phyloP scores from a whole-genome alignment of 257 asterid genomes.

The Capsicum chinense region DNA sequence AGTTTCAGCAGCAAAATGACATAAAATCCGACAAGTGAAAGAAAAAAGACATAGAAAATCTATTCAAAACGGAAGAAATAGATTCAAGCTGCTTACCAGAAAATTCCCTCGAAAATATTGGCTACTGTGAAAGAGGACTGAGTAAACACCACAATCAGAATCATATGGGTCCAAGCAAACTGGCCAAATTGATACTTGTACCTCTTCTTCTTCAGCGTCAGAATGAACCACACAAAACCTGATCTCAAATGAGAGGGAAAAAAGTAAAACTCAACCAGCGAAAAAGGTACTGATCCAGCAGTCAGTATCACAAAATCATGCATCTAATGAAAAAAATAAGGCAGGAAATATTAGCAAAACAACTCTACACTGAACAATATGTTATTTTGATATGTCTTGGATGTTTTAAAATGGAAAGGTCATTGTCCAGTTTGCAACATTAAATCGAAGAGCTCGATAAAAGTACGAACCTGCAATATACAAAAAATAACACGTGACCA shows the following conservation, averaged over 20 bases:
- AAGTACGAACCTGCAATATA: constrained; percentile 73
- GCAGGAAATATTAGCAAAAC: background rate
- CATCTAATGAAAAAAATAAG: background rate
- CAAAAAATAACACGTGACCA: constrained; percentile 88
- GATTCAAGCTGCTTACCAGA: constrained; percentile 57
- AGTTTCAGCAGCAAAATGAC: no score
- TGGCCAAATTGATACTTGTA: constrained; percentile 94
- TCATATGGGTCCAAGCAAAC: constrained; percentile 91
- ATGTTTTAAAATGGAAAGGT: background rate
- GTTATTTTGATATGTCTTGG: background rate
- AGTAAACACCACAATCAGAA: constrained; percentile 73
- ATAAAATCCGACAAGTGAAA: no score
- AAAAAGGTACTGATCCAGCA: background rate
- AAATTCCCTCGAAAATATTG: constrained; percentile 79
- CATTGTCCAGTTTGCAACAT: background rate
- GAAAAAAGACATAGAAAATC: no score
- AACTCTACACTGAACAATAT: constrained; percentile 18
- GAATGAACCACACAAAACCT: constrained; percentile 95
- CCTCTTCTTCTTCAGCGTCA: constrained; percentile 83
- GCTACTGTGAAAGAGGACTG: constrained; percentile 85
- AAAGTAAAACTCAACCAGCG: constrained; percentile 24
- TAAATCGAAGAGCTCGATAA: background rate
- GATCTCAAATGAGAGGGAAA: constrained; percentile 31
- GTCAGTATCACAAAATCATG: constrained; percentile 16
- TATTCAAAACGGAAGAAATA: background rate